These are phyloP conservation scores for Yamadazyma triangularis DNA, from an alignment of 1,139 yeast species.

Conservation along the genomic window DNA sequence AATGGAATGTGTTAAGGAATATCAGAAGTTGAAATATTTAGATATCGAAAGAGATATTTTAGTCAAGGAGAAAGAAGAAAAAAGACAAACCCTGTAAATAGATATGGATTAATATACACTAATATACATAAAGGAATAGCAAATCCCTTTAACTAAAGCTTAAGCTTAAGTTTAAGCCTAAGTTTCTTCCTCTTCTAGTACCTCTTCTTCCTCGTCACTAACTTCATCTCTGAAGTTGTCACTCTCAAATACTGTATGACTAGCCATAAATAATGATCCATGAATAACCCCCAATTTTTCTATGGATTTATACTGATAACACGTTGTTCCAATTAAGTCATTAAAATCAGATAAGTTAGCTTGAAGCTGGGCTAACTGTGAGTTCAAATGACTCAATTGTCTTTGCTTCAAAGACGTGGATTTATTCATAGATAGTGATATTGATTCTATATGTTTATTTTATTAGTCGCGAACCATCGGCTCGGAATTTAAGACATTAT, in stretches of 20 bases:
- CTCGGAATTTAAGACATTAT: too few relatives aligned
- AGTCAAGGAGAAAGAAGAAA: constrained; percentile 51
- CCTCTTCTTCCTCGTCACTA: background rate
- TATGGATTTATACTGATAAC: constrained; percentile 53
- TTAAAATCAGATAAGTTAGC: constrained; percentile 57
- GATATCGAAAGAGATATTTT: constrained; percentile 68
- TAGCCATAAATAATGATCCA: constrained; percentile 61
- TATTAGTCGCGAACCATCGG: too few relatives aligned
- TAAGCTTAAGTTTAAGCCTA: too few relatives aligned
- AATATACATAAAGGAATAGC: too few relatives aligned
- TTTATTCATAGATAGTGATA: too few relatives aligned
- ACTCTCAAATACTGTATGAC: constrained; percentile 57
- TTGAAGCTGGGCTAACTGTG: constrained; percentile 60
- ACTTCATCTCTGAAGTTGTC: constrained; percentile 22
- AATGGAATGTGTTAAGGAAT: constrained; percentile 57
- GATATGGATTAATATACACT: too few relatives aligned
- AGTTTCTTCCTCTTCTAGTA: too few relatives aligned
- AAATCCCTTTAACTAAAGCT: too few relatives aligned
- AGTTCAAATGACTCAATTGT: constrained; percentile 56
- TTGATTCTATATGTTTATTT: too few relatives aligned
- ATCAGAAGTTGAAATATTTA: constrained; percentile 62
- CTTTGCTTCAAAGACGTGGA: constrained; percentile 31
- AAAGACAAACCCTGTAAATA: too few relatives aligned
- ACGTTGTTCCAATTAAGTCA: constrained; percentile 48
- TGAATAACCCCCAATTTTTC: constrained; percentile 58